Evolutionary conservation across 2,329 filamentous ascomycete species (phyloP), one percentile per base, ranked within the genome.

Genomic region (Akanthomyces dipterigenus): DNA sequence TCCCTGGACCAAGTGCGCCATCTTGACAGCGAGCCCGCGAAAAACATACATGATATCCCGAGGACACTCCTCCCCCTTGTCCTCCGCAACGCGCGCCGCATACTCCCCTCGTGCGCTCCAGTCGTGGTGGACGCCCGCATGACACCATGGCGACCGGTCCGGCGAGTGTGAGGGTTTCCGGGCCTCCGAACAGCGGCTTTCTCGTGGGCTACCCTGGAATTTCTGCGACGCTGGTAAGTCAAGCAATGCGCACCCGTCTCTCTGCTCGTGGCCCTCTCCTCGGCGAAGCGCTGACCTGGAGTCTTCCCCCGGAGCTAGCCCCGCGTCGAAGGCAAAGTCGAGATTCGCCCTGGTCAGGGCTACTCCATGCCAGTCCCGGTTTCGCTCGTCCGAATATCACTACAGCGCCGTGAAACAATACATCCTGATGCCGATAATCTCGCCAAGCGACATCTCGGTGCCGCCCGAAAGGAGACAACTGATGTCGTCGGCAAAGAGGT

Each of bases 161-260:
- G 62, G 74, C 74, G 65, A 75, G 70, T 76, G 95, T 99, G 80
- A 89, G 95, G 83, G 92, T 99, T 78, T 96, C 92, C 68, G 95
- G 95, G 73, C 93, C 93, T 73, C 93, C 95, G 69, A 99, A 99
- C 78, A 95, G 91, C 78, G 95, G 90, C 78, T 97, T 96, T 73
- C 83, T 98, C 66, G 91, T 98, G 68, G 95, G 95, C 69, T 99
- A 98, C 76, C 95, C 95, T 61, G 95, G 95, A 68, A 98, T 99
- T 76, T 97, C 93, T 61, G 95, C 95, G 70, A 99, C 95, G 42
- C 77, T 97, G 85, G 93, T 97, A 83, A 78, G 91, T 85, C 51
- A 50, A 58, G 60, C 50, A 61, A 53, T 61, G 58, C 62, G 60
- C 57, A 51, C 60, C 45, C 60, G 58, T 60, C 62, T 64, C 51